phyloP scores from a whole-genome alignment of 495 filamentous ascomycete genomes.

The Friedmanniomyces endolithicus region DNA sequence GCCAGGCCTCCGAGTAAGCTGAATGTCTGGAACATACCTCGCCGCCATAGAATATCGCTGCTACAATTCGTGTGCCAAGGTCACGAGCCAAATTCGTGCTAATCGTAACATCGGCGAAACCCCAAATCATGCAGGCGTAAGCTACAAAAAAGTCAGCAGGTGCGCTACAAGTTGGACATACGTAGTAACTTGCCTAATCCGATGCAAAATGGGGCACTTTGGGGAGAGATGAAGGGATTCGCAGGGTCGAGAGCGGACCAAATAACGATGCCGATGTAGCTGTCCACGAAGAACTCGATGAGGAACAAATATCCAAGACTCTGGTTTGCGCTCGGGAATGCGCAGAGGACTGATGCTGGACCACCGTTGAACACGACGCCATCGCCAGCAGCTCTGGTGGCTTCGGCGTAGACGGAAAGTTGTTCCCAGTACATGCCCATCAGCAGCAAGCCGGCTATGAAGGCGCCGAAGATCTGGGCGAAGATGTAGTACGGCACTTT shows the following conservation, averaged over 20 bases:
- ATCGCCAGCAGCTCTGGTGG: conserved; percentile 22
- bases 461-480: conserved; percentile 40
- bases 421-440: conserved; percentile 41
- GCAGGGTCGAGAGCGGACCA: conserved; percentile 43
- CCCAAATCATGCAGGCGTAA: conserved; percentile 35
- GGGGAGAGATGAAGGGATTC: conserved; percentile 40
- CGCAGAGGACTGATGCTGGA: conserved; percentile 36
- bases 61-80: conserved; percentile 41
- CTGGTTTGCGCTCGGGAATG: conserved; percentile 34
- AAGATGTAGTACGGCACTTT: conserved; percentile 44
- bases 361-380: conserved; percentile 35
- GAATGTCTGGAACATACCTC: conserved; percentile 32
- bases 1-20: background rate
- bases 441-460: conserved; percentile 38
- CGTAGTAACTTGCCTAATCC: conserved; percentile 36
- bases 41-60: conserved; percentile 42
- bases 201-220: conserved; percentile 37
- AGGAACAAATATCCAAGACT: conserved; percentile 41
- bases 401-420: conserved; percentile 32
- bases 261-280: conserved; percentile 42
- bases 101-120: conserved; percentile 35
- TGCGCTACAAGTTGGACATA: conserved; percentile 5
- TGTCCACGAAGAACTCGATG: conserved; percentile 43
- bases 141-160: background rate
- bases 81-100: conserved; percentile 42